Conservation (phyloP, 169 alveolate species). For the Cryptosporidium baileyi region DNA sequence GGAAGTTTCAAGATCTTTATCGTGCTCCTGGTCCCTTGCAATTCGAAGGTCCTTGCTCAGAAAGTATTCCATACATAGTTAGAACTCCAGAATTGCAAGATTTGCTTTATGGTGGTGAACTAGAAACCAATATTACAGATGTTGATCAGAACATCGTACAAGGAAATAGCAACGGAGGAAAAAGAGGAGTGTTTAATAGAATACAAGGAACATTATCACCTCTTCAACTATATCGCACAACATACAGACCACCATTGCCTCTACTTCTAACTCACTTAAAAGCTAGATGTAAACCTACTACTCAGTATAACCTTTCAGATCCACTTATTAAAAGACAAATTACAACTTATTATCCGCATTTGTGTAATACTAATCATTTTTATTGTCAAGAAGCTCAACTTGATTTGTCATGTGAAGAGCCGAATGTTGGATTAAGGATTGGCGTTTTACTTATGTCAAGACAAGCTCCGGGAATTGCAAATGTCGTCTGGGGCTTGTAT, state of each 20-base stretch:
- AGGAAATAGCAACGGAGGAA: neutral
- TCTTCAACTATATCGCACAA: constrained; percentile 65
- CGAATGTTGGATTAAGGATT: constrained; percentile 73
- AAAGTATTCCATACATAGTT: constrained; percentile 73
- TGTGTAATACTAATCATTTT: constrained; percentile 73
- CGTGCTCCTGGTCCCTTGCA: constrained; percentile 97
- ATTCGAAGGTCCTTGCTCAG: constrained; percentile 84
- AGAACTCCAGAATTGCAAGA: constrained; percentile 48
- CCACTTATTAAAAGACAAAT: constrained; percentile 88
- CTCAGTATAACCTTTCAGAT: constrained; percentile 80
- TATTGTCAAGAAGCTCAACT: constrained; percentile 69
- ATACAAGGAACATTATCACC: constrained; percentile 64
- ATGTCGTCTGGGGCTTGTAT: constrained; percentile 93
- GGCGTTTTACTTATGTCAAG: constrained; percentile 93
- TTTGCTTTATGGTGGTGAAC: constrained; percentile 22
- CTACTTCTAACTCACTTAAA: constrained; percentile 37
- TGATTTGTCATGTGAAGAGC: constrained; percentile 55
- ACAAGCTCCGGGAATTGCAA: constrained; percentile 97
- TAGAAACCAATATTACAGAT: neutral
- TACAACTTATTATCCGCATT: constrained; percentile 84
- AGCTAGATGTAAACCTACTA: constrained; percentile 72
- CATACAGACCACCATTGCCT: constrained; percentile 65
- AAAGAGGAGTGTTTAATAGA: constrained; percentile 65
- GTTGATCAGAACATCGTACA: constrained; percentile 3
- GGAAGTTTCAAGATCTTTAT: constrained; percentile 92